phyloP scores from a whole-genome alignment of 2,329 filamentous ascomycete species.

The Fusarium sacchari region DNA sequence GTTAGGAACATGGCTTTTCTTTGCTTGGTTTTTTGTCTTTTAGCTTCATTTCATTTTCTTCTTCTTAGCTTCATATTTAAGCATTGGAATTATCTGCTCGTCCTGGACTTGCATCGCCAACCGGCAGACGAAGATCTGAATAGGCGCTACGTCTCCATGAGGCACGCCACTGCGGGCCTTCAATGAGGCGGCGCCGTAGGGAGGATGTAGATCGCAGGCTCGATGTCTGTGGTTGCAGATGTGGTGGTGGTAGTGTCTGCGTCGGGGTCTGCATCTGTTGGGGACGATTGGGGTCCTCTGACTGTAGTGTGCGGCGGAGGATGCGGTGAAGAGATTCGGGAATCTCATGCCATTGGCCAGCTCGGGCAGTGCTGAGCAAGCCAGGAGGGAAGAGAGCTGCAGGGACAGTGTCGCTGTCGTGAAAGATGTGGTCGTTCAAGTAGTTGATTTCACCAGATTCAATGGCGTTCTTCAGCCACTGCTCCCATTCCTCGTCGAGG shows the following conservation, averaged over 20 bases:
- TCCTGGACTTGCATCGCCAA: conserved; percentile 45
- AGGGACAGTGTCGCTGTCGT: conserved; percentile 44
- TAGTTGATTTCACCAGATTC: conserved; percentile 68
- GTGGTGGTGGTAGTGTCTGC: conserved; percentile 19
- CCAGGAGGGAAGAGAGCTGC: conserved; percentile 59
- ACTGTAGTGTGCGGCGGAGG: conserved; percentile 59
- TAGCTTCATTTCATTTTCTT: conserved; percentile 6
- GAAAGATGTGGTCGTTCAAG: conserved; percentile 55
- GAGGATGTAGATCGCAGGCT: conserved; percentile 8
- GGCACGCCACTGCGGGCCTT: conserved; percentile 21
- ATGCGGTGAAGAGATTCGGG: conserved; percentile 65
- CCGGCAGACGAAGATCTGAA: conserved; percentile 55
- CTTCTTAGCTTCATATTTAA: conserved; percentile 1
- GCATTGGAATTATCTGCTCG: conserved; percentile 35
- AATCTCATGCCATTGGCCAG: conserved; percentile 67
- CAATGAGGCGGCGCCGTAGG: conserved; percentile 32
- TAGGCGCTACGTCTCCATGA: conserved; percentile 39
- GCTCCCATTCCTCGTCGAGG: conserved; percentile 78
- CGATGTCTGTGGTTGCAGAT: conserved; percentile 22
- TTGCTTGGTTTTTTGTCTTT: conserved; percentile 9
- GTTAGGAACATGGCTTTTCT: conserved; percentile 24
- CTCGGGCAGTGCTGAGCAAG: conserved; percentile 65
- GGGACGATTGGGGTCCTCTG: conserved; percentile 45
- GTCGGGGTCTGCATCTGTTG: conserved; percentile 26
- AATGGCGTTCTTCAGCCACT: conserved; percentile 77